phyloP scores from a whole-genome alignment of 257 asterid genomes.

The Solanum pimpinellifolium region DNA sequence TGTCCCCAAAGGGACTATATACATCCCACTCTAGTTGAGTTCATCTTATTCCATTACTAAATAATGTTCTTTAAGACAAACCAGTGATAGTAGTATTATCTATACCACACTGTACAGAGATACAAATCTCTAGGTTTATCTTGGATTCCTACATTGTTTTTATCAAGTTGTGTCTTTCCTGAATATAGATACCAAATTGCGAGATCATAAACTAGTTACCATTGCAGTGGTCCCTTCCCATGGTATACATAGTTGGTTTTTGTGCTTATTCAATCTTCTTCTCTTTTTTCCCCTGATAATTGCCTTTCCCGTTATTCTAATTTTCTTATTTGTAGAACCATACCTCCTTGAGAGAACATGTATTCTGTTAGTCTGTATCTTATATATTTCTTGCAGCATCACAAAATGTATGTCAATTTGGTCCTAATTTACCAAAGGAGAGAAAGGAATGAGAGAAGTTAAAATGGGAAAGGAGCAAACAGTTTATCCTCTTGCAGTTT shows the following conservation, averaged over 20 bases:
- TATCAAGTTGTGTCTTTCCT: not conserved
- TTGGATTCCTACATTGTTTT: not conserved
- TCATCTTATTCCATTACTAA: not conserved
- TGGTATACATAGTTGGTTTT: not conserved
- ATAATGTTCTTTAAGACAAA: not conserved
- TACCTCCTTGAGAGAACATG: not conserved
- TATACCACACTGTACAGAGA: not conserved
- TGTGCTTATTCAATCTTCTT: not conserved
- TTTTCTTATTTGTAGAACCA: not conserved
- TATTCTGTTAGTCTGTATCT: not conserved
- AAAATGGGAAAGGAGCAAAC: not conserved
- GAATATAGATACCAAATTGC: not conserved
- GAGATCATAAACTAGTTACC: not conserved
- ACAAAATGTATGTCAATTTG: not conserved
- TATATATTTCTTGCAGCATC: not conserved
- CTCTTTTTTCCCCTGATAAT: not conserved
- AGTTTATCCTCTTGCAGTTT: not conserved
- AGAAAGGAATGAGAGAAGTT: not conserved
- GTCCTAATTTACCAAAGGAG: not conserved
- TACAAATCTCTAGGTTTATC: not conserved
- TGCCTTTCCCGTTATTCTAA: not conserved
- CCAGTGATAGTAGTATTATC: not conserved
- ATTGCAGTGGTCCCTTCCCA: not conserved
- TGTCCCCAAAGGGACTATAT: not conserved
- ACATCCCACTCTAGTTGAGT: not conserved